Percentiles rank a stretch among this genome's conserved stretches.
Conservation (phyloP, 495 filamentous ascomycete species). For the Aspergillus nidulans region DNA sequence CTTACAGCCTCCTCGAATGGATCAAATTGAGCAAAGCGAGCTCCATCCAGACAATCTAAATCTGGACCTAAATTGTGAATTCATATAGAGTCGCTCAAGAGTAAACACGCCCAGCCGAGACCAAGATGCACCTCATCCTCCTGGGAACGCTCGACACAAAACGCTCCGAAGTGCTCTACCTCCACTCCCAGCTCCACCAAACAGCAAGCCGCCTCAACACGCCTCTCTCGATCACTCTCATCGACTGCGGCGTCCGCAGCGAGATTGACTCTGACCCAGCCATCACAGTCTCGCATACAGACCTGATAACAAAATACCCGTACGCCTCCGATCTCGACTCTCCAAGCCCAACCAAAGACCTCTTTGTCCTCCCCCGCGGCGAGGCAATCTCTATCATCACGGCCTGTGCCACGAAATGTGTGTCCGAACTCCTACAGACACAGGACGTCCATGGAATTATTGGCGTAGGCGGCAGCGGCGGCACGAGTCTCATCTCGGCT, state of each 20-base stretch:
- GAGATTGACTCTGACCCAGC: conserved; percentile 29
- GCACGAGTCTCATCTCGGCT: conserved; percentile 50
- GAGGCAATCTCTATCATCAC: conserved; percentile 50
- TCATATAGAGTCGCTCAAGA: too few species aligned
- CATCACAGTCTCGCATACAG: conserved; percentile 43
- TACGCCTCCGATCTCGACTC: neutral
- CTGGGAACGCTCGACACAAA: conserved; percentile 70
- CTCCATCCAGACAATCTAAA: too few species aligned
- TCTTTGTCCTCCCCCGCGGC: conserved; percentile 33
- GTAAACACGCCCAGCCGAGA: conserved; percentile 5
- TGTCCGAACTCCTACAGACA: conserved; percentile 29
- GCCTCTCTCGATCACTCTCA: conserved; percentile 38
- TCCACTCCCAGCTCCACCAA: conserved; percentile 34
- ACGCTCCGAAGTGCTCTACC: conserved; percentile 54
- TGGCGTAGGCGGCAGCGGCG: conserved; percentile 53
- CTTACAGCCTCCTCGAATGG: neutral
- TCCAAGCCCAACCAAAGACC: conserved; percentile 7
- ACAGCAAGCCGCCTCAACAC: neutral
- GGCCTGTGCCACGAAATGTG: conserved; percentile 27
- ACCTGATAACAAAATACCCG: conserved; percentile 26
- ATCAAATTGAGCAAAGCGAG: too few species aligned
- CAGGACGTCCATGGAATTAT: conserved; percentile 50
- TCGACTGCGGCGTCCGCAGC: conserved; percentile 52
- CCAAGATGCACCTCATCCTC: conserved; percentile 45
- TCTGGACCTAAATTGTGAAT: too few species aligned